Percentiles rank a stretch among this genome's conserved stretches.
Conservation (phyloP, 805 yeast species). For the Starmerella sp. region DNA sequence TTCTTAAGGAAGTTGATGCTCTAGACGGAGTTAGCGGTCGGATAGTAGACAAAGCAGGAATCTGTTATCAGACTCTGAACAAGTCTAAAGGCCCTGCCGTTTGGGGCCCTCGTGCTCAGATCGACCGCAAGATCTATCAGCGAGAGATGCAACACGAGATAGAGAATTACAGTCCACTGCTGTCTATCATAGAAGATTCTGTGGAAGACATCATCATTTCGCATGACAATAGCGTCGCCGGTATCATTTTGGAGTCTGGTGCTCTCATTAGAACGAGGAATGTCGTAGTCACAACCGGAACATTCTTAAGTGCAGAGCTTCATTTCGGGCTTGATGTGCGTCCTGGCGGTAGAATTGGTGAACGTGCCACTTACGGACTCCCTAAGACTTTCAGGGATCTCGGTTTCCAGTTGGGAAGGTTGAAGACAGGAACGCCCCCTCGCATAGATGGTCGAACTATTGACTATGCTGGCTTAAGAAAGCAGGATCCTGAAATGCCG, state of each 20-base stretch:
- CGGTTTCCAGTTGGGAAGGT: conserved; percentile 75
- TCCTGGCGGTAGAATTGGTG: conserved; percentile 93
- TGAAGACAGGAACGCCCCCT: conserved; percentile 97
- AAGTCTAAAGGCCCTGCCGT: conserved; percentile 89
- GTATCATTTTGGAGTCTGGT: conserved; percentile 66
- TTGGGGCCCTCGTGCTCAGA: conserved; percentile 97
- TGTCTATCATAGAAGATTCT: conserved; percentile 55
- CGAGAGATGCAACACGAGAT: conserved; percentile 67
- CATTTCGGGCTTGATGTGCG: conserved; percentile 71
- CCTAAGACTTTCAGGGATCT: conserved; percentile 63
- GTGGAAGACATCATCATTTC: conserved; percentile 71
- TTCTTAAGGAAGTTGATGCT: conserved; percentile 88
- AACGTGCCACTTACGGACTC: conserved; percentile 79
- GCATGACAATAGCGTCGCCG: conserved; percentile 42
- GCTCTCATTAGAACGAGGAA: conserved; percentile 44
- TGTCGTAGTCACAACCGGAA: conserved; percentile 90
- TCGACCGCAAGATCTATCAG: conserved; percentile 71
- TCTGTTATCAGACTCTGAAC: conserved; percentile 79
- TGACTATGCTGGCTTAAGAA: conserved; percentile 48
- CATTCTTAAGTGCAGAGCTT: conserved; percentile 87
- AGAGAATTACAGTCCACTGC: conserved; percentile 40
- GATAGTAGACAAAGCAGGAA: conserved; percentile 87
- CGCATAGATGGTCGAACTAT: conserved; percentile 64
- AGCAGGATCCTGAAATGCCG: conserved; percentile 70
- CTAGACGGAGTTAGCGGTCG: conserved; percentile 81